Evolutionary conservation across 257 asterid genomes (phyloP).

Genomic region (Capsicum baccatum): DNA sequence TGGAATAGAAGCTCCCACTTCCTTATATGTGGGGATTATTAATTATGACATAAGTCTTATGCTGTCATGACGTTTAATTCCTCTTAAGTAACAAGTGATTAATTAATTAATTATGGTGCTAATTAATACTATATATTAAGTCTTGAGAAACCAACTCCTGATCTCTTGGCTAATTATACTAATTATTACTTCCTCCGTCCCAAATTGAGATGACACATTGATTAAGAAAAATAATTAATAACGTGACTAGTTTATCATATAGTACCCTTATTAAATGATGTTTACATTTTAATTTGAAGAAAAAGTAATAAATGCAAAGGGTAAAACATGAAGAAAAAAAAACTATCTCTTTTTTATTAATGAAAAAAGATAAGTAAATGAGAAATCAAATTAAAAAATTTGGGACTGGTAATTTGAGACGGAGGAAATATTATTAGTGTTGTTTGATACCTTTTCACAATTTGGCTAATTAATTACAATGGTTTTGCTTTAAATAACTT

Average conservation of each 20-base stretch:
- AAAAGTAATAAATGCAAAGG: no score
- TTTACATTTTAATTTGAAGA: no score
- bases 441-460: constrained; percentile 30
- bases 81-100: not conserved
- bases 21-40: constrained; percentile 48
- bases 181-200: not conserved
- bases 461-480: constrained; percentile 28
- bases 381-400: no score
- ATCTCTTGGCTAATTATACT: constrained; percentile 25
- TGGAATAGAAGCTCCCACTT: not conserved
- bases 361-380: no score
- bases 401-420: no score
- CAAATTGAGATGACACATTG: no score
- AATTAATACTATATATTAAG: not conserved
- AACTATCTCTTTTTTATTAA: no score
- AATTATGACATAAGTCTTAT: constrained; percentile 79
- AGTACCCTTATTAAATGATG: no score
- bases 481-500: not conserved
- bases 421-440: not conserved
- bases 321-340: no score
- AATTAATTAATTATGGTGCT: constrained; percentile 14
- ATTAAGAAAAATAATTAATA: no score
- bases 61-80: constrained; percentile 63
- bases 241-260: no score
- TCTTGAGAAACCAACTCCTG: constrained; percentile 12